These are phyloP conservation scores for Phaeomoniella chlamydospora DNA, from an alignment of 2,329 filamentous ascomycete genomes.

Conservation along the genomic window DNA sequence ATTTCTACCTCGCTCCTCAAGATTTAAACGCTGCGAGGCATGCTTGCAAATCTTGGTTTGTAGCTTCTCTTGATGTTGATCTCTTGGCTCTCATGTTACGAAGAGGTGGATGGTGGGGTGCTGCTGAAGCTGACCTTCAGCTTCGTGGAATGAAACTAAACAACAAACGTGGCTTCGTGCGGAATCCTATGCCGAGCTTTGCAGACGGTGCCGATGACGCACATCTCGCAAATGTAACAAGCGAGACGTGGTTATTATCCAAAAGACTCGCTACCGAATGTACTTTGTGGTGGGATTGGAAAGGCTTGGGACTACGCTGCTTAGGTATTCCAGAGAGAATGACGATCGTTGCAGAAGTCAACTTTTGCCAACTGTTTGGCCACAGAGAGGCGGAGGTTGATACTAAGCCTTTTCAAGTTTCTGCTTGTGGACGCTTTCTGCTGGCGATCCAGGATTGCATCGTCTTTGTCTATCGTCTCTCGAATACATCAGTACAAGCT, in stretches of 20 bases:
- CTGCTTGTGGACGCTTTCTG: slow-evolving; percentile 43
- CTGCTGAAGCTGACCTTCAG: slow-evolving; percentile 20
- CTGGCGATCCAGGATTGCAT: slow-evolving; percentile 38
- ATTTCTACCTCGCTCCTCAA: slow-evolving; percentile 25
- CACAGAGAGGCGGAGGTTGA: slow-evolving; percentile 8
- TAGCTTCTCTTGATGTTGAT: slow-evolving; percentile 35
- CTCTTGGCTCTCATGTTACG: slow-evolving; percentile 40
- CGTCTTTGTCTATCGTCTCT: slow-evolving; percentile 42
- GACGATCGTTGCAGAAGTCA: slow-evolving; percentile 5
- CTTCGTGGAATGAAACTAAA: slow-evolving; percentile 13
- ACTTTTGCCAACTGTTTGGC: slow-evolving; percentile 10
- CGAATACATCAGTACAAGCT: slow-evolving; percentile 21
- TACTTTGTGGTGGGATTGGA: slow-evolving; percentile 26
- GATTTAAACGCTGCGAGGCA: slow-evolving; percentile 48
- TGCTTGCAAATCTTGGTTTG: slow-evolving; percentile 46
- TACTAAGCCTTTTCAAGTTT: slow-evolving; percentile 34
- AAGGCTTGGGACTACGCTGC: slow-evolving; percentile 18
- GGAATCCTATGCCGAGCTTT: background rate
- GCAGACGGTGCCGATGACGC: background rate
- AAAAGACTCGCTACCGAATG: slow-evolving; percentile 34
- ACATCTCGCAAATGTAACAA: background rate
- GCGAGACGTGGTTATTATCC: slow-evolving; percentile 26
- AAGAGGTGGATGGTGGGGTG: slow-evolving; percentile 36
- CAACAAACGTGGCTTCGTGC: background rate
- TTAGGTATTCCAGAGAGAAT: slow-evolving; percentile 9